Conservation (phyloP, 2,329 filamentous ascomycete species). For the Sarocladium kiliense region DNA sequence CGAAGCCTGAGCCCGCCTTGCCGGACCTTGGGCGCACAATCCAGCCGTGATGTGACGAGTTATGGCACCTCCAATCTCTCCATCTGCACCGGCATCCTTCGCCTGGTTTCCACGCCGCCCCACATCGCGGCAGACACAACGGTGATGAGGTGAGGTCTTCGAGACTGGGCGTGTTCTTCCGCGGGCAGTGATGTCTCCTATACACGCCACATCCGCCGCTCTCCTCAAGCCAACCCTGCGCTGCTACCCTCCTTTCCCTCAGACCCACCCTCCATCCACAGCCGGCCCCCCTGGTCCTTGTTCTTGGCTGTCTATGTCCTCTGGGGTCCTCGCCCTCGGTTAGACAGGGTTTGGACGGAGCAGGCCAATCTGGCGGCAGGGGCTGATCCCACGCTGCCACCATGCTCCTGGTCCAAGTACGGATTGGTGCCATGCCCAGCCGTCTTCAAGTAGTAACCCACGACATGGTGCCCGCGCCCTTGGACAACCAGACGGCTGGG, state of each 20-base stretch:
- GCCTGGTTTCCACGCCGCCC: conserved; percentile 9
- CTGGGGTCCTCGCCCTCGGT: conserved; percentile 1
- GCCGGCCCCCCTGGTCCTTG: background rate
- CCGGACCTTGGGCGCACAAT: conserved; percentile 7
- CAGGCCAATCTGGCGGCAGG: background rate
- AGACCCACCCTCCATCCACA: background rate
- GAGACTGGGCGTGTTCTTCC: background rate
- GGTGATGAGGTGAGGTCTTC: conserved; percentile 1
- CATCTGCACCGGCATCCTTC: conserved; percentile 9
- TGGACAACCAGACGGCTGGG: conserved; percentile 1
- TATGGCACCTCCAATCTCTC: conserved; percentile 8
- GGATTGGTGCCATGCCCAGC: background rate
- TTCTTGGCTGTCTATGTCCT: background rate
- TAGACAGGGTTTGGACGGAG: conserved; percentile 6
- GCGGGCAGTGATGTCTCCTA: background rate
- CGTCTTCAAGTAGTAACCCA: background rate
- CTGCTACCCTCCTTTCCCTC: background rate
- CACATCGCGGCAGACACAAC: conserved; percentile 1
- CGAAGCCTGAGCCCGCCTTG: background rate
- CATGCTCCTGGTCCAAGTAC: background rate
- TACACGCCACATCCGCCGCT: conserved; percentile 7
- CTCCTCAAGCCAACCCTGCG: background rate
- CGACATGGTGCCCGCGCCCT: background rate
- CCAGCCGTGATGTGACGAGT: conserved; percentile 8
- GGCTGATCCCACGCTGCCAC: conserved; percentile 1